Evolutionary conservation across 2,329 filamentous ascomycete genomes (phyloP).

Genomic region (Phyllosticta ampelicida): DNA sequence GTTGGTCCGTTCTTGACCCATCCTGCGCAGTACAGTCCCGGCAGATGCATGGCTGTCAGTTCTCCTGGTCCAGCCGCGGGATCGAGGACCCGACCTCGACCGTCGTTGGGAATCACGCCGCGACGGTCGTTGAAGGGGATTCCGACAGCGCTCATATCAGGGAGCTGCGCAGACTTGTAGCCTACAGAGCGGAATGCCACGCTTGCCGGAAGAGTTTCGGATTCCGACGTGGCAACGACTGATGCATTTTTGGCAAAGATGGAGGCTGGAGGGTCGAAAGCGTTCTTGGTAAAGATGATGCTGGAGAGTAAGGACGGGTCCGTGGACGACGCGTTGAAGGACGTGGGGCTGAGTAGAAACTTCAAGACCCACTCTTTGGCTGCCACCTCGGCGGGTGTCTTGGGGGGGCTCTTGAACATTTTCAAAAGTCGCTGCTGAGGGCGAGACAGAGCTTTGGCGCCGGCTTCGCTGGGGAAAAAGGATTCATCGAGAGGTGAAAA

Average conservation of each 20-base stretch:
- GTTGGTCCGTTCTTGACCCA: conserved; percentile 96
- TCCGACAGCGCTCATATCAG: conserved; percentile 61
- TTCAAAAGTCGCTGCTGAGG: conserved; percentile 69
- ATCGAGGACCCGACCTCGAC: conserved; percentile 57
- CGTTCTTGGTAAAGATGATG: conserved; percentile 53
- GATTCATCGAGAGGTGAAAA: conserved; percentile 59
- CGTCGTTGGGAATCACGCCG: conserved; percentile 76
- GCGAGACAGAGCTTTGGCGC: conserved; percentile 56
- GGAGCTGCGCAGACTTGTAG: conserved; percentile 71
- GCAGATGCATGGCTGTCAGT: conserved; percentile 41
- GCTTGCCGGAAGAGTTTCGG: conserved; percentile 49
- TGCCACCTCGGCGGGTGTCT: conserved; percentile 37
- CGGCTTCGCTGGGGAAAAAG: conserved; percentile 54
- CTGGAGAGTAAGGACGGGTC: conserved; percentile 45
- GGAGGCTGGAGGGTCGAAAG: conserved; percentile 26
- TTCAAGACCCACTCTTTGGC: conserved; percentile 71
- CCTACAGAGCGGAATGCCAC: conserved; percentile 90
- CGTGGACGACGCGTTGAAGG: conserved; percentile 47
- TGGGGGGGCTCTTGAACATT: conserved; percentile 65
- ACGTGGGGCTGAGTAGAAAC: conserved; percentile 69
- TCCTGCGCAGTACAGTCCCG: conserved; percentile 82
- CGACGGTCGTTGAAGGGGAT: conserved; percentile 65
- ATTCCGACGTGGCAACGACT: conserved; percentile 32
- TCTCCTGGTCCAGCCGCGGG: conserved; percentile 23
- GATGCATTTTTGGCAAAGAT: conserved; percentile 43